Evolutionary conservation across 805 yeast species (phyloP).

Genomic region (Wickerhamia fluorescens): DNA sequence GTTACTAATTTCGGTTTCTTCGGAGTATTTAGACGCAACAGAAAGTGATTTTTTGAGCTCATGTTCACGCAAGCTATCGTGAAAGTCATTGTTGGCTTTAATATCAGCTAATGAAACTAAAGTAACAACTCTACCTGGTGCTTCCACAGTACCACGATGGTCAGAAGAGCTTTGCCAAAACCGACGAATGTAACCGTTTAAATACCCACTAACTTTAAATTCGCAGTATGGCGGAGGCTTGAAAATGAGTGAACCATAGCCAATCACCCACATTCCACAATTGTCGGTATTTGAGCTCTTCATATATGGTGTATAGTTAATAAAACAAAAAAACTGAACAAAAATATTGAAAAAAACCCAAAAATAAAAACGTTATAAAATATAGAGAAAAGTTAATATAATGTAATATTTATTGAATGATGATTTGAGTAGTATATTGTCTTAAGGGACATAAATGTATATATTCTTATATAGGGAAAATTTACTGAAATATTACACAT

Average conservation of each 20-base stretch:
- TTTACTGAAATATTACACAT: slow-evolving; percentile 14
- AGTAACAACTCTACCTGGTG: slow-evolving; percentile 89
- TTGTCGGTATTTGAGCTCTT: too few species aligned
- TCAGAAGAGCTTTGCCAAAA: slow-evolving; percentile 92
- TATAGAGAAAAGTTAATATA: too few species aligned
- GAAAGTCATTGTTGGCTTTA: slow-evolving; percentile 30
- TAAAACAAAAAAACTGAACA: too few species aligned
- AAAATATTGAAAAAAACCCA: too few species aligned
- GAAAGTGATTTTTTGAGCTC: slow-evolving; percentile 13
- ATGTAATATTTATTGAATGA: too few species aligned
- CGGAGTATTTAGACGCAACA: too few species aligned
- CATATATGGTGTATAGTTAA: slow-evolving; percentile 3
- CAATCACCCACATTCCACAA: slow-evolving; percentile 68
- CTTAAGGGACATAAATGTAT: too few species aligned
- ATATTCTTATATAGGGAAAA: too few species aligned
- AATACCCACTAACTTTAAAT: slow-evolving; percentile 60
- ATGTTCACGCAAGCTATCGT: slow-evolving; percentile 34
- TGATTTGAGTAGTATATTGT: too few species aligned
- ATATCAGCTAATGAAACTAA: slow-evolving; percentile 56
- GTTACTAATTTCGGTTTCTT: slow-evolving; percentile 7
- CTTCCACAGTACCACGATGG: slow-evolving; percentile 80
- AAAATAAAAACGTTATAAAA: too few species aligned
- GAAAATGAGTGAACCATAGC: slow-evolving; percentile 84
- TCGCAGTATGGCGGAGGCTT: slow-evolving; percentile 79
- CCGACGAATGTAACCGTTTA: slow-evolving; percentile 70